A percentile compares a stretch with the other conserved stretches of the same genome.
Evolutionary conservation across 2,329 filamentous ascomycete genomes (phyloP).

Genomic region (Cordyceps militaris): DNA sequence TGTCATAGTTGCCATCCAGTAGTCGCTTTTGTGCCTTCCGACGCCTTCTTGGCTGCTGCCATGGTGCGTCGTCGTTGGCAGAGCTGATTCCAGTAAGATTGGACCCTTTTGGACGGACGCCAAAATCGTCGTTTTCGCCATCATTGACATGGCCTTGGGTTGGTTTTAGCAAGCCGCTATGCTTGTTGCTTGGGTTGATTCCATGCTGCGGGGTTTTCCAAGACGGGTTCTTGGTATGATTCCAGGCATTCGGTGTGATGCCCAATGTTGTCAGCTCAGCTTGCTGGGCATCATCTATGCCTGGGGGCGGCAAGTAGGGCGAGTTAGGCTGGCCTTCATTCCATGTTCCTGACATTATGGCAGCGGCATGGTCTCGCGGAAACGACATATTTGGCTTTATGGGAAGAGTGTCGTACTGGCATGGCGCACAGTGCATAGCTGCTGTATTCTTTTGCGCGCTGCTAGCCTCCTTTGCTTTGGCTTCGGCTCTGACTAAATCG

Average conservation of each 20-base stretch:
- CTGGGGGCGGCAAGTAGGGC: constrained; percentile 26
- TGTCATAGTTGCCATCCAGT: background rate
- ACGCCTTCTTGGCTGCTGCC: constrained; percentile 9
- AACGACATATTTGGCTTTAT: constrained; percentile 21
- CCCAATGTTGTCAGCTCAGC: constrained; percentile 1
- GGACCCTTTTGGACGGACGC: background rate
- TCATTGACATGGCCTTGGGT: background rate
- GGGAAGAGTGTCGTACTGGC: constrained; percentile 28
- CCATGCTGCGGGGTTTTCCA: background rate
- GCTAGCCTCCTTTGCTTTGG: constrained; percentile 28
- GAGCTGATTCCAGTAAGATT: background rate
- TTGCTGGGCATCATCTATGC: constrained; percentile 5
- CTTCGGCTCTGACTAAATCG: constrained; percentile 60
- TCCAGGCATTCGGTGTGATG: constrained; percentile 6
- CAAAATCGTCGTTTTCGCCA: background rate
- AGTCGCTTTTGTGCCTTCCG: constrained; percentile 3
- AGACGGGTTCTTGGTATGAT: constrained; percentile 4
- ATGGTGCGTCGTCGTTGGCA: background rate
- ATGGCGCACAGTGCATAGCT: constrained; percentile 21
- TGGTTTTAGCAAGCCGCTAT: background rate
- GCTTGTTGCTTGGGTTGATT: background rate
- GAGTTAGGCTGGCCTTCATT: constrained; percentile 58
- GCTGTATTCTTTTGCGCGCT: constrained; percentile 14
- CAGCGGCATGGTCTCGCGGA: constrained; percentile 43
- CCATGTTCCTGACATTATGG: constrained; percentile 51